Evolutionary conservation across 495 filamentous ascomycete species (phyloP), one percentile per base, ranked within the genome.

Genomic region (Tricharina praecox): DNA sequence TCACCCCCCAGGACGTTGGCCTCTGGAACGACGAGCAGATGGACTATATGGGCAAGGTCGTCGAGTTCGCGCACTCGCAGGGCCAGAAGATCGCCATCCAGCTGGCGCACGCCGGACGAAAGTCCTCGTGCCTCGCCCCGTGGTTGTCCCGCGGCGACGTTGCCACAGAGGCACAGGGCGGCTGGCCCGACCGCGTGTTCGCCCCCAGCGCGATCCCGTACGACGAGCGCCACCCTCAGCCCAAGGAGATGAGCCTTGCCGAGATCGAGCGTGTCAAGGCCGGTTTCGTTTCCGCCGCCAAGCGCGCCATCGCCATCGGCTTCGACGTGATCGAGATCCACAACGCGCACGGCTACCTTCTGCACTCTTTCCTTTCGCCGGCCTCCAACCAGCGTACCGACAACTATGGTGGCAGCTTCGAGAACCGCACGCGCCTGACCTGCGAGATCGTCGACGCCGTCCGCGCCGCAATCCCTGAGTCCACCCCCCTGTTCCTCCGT

Each of bases 11-110:
- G 50, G 76, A 79, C 53, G 58, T 67, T 2, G 82, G 83, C 4
- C 59, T 88, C 15, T 90, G 82, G 82, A 67, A 75, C 38, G 82
- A 88, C 58, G 68, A 66, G 0, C 83, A 86, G 49, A 74, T 84
- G 52, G 74, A 65, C 21, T 71, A 70, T 1, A 53, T 86, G 47
- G 69, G 67, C 51, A 63, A 70, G 15, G 67, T 81, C 42, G 66
- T 76, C 23, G 78, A 85, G 35, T 85, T 85, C 52, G 74, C 72
- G 2, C 77, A 87, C 62, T 71, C 67, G 44, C 79, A 82, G 59
- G 65, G 66, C 55, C 77, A 78, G 61, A 76, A 78, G 52, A 75
- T 82, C 37, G 81, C 70, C 35, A 76, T 88, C 49, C 83, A 90
- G 64, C 60, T 88, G 4, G 79, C 66, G 11, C 83, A 90, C 55